Conservation (phyloP, 257 asterid species). For the Solanum sitiens region DNA sequence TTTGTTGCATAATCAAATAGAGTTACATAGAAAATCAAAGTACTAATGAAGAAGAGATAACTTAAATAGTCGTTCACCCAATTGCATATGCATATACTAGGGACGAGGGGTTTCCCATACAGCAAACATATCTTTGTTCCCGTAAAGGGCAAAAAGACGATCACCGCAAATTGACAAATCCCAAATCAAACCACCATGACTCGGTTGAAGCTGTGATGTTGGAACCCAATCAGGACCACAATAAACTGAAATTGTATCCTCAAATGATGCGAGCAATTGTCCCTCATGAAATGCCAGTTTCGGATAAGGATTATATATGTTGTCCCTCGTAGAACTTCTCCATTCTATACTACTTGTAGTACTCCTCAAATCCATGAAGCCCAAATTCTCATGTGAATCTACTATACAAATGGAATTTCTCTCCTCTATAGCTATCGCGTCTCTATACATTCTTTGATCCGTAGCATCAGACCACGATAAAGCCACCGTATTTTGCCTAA, state of each 20-base stretch:
- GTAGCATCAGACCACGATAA: too few species aligned
- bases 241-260: constrained; percentile 61
- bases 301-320: constrained; percentile 35
- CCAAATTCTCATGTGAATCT: constrained; percentile 71
- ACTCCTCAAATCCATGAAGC: constrained; percentile 71
- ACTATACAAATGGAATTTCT: constrained; percentile 20
- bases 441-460: background rate
- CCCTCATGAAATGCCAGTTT: constrained; percentile 48
- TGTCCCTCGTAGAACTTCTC: background rate
- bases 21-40: too few species aligned
- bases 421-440: constrained; percentile 40
- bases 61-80: too few species aligned
- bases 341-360: constrained; percentile 18
- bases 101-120: constrained; percentile 38
- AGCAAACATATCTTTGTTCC: constrained; percentile 28
- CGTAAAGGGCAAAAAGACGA: too few species aligned
- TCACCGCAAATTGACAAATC: constrained; percentile 70
- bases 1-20: too few species aligned
- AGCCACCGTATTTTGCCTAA: background rate
- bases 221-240: constrained; percentile 71
- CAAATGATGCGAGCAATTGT: constrained; percentile 40
- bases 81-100: too few species aligned
- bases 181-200: constrained; percentile 70
- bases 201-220: constrained; percentile 49
- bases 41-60: too few species aligned